Evolutionary conservation across 305 asterid genomes (phyloP).

Genomic region (Fraxinus xanthoxyloides): DNA sequence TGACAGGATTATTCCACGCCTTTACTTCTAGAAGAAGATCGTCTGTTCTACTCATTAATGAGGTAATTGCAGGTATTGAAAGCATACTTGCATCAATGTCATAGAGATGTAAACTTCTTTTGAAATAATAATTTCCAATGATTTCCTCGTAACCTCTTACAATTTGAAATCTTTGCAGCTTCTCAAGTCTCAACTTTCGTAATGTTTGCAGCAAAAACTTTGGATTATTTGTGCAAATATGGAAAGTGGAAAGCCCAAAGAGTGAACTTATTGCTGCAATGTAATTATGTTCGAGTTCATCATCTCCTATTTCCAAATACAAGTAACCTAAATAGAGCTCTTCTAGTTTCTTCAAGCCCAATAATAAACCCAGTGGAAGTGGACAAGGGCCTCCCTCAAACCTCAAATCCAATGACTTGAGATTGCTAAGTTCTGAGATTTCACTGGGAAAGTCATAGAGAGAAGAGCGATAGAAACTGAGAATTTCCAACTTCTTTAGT

Average conservation of each 20-base stretch:
- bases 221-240: too few species aligned
- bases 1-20: background rate
- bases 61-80: background rate
- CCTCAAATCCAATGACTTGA: conserved; percentile 19
- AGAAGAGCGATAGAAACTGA: conserved; percentile 8
- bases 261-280: background rate
- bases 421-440: background rate
- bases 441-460: conserved; percentile 5
- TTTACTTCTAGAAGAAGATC: background rate
- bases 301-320: background rate
- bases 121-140: background rate
- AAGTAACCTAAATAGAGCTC: conserved; percentile 17
- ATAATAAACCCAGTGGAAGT: conserved; percentile 11
- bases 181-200: background rate
- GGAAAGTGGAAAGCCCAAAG: too few species aligned
- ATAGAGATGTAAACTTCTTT: background rate
- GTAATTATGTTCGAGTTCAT: background rate
- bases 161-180: background rate
- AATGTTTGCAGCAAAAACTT: too few species aligned
- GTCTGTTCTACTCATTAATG: background rate
- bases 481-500: conserved; percentile 23
- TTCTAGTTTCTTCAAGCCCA: conserved; percentile 2
- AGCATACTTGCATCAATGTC: background rate
- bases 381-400: background rate
- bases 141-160: background rate